These are phyloP conservation scores for Scleroderma citrinum DNA, from an alignment of 768 basidiomycete species.

Conservation along the genomic window DNA sequence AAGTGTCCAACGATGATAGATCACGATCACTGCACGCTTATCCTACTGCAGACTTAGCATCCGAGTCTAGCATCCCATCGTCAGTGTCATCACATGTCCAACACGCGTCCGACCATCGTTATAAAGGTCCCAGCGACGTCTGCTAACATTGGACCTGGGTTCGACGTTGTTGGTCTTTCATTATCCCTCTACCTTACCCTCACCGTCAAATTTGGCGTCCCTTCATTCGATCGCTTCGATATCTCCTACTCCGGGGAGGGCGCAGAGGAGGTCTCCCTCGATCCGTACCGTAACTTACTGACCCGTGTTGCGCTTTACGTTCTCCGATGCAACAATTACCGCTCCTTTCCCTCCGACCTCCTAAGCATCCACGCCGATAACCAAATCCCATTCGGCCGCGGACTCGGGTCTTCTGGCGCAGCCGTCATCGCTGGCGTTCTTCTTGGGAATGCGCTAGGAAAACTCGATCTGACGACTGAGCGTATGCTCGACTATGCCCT, in stretches of 20 bases:
- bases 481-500: constrained; percentile 92
- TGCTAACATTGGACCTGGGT: constrained; percentile 97
- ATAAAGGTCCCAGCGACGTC: constrained; percentile 95
- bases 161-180: constrained; percentile 98
- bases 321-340: constrained; percentile 79
- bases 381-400: constrained; percentile 96
- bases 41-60: background rate
- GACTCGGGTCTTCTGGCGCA: constrained; percentile 95
- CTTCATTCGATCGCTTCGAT: constrained; percentile 44
- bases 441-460: constrained; percentile 78
- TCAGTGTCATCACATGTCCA: constrained; percentile 12
- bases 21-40: background rate
- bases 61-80: too few species aligned
- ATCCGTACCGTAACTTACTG: constrained; percentile 94
- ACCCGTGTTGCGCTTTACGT: constrained; percentile 98
- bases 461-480: constrained; percentile 57
- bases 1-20: background rate
- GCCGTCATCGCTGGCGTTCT: constrained; percentile 98
- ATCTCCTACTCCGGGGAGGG: constrained; percentile 87
- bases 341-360: constrained; percentile 71
- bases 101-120: constrained; percentile 36
- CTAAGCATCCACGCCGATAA: constrained; percentile 70
- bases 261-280: constrained; percentile 83
- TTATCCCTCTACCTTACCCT: constrained; percentile 82
- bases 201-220: constrained; percentile 43